A percentile compares a stretch with the other conserved stretches of the same genome.
Evolutionary conservation across 495 filamentous ascomycete genomes (phyloP).

Genomic region (Tricharina praecox): DNA sequence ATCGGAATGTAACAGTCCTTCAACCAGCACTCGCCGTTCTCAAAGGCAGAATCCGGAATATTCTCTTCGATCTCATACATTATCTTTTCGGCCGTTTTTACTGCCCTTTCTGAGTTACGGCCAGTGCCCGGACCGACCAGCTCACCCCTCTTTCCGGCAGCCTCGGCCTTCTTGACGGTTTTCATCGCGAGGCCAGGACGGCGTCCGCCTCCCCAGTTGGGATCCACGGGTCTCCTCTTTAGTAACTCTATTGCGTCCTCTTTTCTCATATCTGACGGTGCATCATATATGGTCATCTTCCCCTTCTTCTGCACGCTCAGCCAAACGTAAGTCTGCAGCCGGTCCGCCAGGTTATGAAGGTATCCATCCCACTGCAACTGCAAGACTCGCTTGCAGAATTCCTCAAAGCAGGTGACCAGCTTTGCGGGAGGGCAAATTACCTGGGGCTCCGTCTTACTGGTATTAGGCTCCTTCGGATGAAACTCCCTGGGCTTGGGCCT

Average conservation of each 20-base stretch:
- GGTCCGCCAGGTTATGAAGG: neutral
- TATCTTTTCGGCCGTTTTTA: neutral
- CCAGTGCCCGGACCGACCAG: conserved; percentile 3
- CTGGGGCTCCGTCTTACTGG: conserved; percentile 7
- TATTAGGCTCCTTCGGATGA: conserved; percentile 1
- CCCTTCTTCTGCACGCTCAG: conserved; percentile 2
- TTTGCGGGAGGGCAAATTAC: conserved; percentile 3
- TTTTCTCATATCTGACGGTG: conserved; percentile 1
- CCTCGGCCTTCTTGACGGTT: neutral
- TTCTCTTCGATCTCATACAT: neutral
- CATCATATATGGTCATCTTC: neutral
- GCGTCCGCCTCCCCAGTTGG: conserved; percentile 5
- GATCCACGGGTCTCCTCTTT: neutral
- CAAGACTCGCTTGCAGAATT: neutral
- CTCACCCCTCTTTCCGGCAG: neutral
- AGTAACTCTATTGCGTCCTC: conserved; percentile 1
- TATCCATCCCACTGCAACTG: conserved; percentile 4
- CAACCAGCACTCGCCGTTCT: neutral
- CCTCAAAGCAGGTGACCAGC: conserved; percentile 2
- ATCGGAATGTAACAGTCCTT: conserved; percentile 4
- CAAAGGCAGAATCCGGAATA: neutral
- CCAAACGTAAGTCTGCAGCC: conserved; percentile 4
- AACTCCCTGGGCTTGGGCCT: neutral
- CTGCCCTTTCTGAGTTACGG: neutral
- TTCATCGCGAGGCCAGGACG: neutral